These are phyloP conservation scores for Trichoderma oligosporum DNA, from an alignment of 2,329 filamentous ascomycete genomes.

Conservation along the genomic window DNA sequence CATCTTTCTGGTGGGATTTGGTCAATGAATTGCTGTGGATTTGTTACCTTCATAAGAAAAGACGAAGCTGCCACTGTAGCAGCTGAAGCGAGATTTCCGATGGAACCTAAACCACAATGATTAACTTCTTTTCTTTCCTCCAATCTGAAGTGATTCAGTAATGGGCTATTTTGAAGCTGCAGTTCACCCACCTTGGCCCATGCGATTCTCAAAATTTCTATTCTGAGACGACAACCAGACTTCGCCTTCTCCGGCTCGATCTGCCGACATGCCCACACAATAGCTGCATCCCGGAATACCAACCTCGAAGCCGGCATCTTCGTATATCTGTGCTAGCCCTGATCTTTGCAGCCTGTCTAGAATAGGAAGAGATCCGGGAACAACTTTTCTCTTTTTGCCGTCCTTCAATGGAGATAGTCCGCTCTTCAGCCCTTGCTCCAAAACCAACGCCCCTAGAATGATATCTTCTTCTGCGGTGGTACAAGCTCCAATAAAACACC, in stretches of 20 bases:
- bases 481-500: conserved; percentile 44
- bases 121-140: neutral
- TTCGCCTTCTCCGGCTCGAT: conserved; percentile 38
- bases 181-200: conserved; percentile 31
- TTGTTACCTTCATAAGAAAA: conserved; percentile 42
- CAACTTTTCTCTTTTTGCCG: conserved; percentile 37
- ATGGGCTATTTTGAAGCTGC: too few species aligned
- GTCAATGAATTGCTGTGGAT: conserved; percentile 28
- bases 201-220: conserved; percentile 43
- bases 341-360: conserved; percentile 31
- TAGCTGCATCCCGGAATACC: conserved; percentile 42
- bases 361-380: conserved; percentile 38
- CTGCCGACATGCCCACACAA: conserved; percentile 42
- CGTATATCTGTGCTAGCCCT: conserved; percentile 37
- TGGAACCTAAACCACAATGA: neutral
- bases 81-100: conserved; percentile 44
- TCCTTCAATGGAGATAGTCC: conserved; percentile 28
- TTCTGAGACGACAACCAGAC: conserved; percentile 44
- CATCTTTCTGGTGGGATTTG: conserved; percentile 7
- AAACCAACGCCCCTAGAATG: conserved; percentile 38
- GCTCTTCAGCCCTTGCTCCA: conserved; percentile 36
- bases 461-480: conserved; percentile 44
- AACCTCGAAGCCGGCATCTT: conserved; percentile 38
- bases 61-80: conserved; percentile 45
- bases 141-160: too few species aligned